Base-by-base conservation (phyloP, 2,329 filamentous ascomycete genomes). In the Hymenoscyphus salicellus region DNA sequence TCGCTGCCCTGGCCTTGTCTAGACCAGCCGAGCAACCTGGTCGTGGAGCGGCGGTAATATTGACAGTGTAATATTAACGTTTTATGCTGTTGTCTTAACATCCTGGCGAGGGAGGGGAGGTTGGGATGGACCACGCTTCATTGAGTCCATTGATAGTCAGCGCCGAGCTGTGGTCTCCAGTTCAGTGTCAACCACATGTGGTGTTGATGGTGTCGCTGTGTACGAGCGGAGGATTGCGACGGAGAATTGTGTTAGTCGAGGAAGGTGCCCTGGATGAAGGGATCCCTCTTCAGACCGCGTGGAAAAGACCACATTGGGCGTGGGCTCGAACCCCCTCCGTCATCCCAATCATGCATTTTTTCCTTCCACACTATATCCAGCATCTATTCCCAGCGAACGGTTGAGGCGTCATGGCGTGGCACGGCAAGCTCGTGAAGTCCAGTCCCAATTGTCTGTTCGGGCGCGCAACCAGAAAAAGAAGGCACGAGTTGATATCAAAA, bases 11-110 rank as follows among this genome's bases (percentile, higher is more conserved):
- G 33, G 43, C 33, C 61, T 17, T 58, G 38, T 30, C 17, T 49
- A 49, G 43, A 49, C 41, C 41, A 43, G 41, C 41, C 17, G n/a
- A 46, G 7, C 46, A 52, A 52, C 20, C 46, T 52, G 46, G 20
- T 23, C 46, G 46, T 38, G 46, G 46, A 20, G 20, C 36, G 30
- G 55, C 41, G 43, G 62, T 63, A 67, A 61, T 67, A 67, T 67
- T 63, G 65, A 46, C 23, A 52, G 46, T 52, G 20, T 62, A 63
- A 68, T 66, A 67, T 65, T 67, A 57, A 60, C 62, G 30, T 36
- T 61, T 65, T 20, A 69, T 69, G 67, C 67, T 66, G 49, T 59
- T 28, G 46, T 52, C 46, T 52, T 52, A 23, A 23, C 41, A 38
- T 46, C n/a, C 10, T 52, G 57, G 28, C 8, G 38, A 28, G 3